Base-by-base conservation (phyloP, 2,329 filamentous ascomycete genomes). In the Epichloe glyceriae region DNA sequence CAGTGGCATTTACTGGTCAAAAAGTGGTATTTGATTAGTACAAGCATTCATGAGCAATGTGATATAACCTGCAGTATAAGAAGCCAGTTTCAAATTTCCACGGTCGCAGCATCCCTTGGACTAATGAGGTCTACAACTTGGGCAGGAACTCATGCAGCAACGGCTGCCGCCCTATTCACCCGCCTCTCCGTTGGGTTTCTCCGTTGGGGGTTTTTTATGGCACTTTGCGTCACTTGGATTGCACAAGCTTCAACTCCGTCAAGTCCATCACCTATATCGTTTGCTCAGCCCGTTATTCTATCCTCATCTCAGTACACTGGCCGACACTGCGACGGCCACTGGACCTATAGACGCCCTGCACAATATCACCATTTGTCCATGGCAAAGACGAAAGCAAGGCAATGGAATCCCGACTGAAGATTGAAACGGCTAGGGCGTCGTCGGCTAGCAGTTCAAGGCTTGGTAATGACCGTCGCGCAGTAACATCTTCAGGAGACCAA, bases 1-100 rank as follows among this genome's bases (percentile, higher is more conserved):
- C 37, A 5, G 52, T 50, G 33, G 53, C 51, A 3, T 61, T 61
- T 38, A 14, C 57, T 5, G 59, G 59, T 5, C 49, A 55, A 37
- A 61, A 61, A 42, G 54, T 61, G 47, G 56, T 57, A 17, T 61
- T 61, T 49, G 58, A 59, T 45, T 61, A 59, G 49, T 11, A 45
- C 34, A 19, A 17, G 14, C 15, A 40, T 42, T 17, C 3, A 30
- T 33, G 30, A 41, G 12, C 14, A 30, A 19, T 42, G 14, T 5
- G 15, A 17, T 19, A n/a, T 4, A 35, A 46, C 37, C 34, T 17
- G 26, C 17, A 37, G 30, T 26, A 41, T 5, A 6, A 17, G 38
- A 1, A 19, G 40, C n/a, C 47, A 43, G 5, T 8, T 14, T 38
- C 30, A 38, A 30, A 30, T 30, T 30, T 30, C 30, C 30, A 30